These are phyloP conservation scores for Eucalyptus pumila DNA, from an alignment of 345 rosid genomes.

Conservation along the genomic window DNA sequence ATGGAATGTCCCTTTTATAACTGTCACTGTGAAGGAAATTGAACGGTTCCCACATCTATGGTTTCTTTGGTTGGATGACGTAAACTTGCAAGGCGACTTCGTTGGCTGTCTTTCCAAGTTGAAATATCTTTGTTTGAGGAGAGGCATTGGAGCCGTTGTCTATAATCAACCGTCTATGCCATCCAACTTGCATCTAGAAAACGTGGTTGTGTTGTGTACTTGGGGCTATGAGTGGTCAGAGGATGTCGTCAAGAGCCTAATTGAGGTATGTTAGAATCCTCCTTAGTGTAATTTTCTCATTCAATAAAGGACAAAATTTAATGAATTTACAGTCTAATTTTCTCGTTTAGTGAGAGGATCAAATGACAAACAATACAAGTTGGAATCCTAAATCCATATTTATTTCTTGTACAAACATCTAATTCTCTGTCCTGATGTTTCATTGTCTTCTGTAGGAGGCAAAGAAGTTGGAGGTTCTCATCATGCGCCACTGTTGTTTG, in stretches of 20 bases:
- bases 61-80: rapidly evolving
- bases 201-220: rapidly evolving
- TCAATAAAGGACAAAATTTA: background rate
- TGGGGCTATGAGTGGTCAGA: rapidly evolving
- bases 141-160: too few species aligned
- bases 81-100: background rate
- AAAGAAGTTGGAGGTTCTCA: background rate
- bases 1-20: rapidly evolving
- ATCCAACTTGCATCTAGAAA: background rate
- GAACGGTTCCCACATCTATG: rapidly evolving
- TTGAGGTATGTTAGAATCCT: background rate
- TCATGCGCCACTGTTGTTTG: background rate
- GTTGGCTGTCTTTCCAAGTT: background rate
- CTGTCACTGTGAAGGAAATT: background rate
- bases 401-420: too few species aligned
- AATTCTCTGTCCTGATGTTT: background rate
- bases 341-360: background rate
- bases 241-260: background rate
- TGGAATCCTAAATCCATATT: too few species aligned
- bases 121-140: background rate
- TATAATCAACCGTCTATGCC: too few species aligned
- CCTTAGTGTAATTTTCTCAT: background rate
- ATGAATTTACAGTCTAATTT: background rate
- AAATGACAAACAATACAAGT: background rate
- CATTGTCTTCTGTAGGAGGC: background rate